Percentiles rank a stretch among this genome's conserved stretches.
phyloP scores from a whole-genome alignment of 208 protist species.

The Acanthamoeba quina region DNA sequence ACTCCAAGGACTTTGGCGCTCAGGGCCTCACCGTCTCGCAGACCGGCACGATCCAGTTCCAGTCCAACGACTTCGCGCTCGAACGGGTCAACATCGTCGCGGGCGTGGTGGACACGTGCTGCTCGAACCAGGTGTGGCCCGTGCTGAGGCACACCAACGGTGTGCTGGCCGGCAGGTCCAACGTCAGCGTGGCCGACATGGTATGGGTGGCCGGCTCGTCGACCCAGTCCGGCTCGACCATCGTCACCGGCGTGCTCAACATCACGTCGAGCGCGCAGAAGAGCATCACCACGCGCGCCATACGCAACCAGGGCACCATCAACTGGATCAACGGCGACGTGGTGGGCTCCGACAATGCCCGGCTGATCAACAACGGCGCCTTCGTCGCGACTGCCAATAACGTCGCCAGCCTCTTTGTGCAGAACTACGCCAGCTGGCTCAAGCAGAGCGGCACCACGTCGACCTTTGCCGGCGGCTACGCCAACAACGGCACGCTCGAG shows the following conservation, averaged over 20 bases:
- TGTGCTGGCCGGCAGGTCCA: conserved; percentile 33
- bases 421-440: conserved; percentile 66
- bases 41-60: conserved; percentile 52
- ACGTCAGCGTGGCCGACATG: conserved; percentile 42
- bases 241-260: conserved; percentile 54
- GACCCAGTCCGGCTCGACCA: conserved; percentile 33
- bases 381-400: conserved; percentile 43
- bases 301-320: conserved; percentile 31
- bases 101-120: conserved; percentile 47
- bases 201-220: not conserved
- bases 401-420: conserved; percentile 19
- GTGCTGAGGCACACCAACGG: not conserved
- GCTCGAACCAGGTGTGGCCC: conserved; percentile 66
- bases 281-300: conserved; percentile 44
- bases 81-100: not conserved
- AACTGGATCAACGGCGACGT: conserved; percentile 65
- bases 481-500: conserved; percentile 62
- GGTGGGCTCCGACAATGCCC: conserved; percentile 19
- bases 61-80: conserved; percentile 39
- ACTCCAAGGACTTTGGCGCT: conserved; percentile 33
- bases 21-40: not conserved
- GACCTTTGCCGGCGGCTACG: conserved; percentile 67
- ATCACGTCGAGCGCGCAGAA: conserved; percentile 43
- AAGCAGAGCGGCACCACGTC: conserved; percentile 44
- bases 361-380: conserved; percentile 39